Percentiles rank a stretch among this genome's conserved stretches.
Conservation (phyloP, 257 asterid genomes). For the Solanum neorickii region DNA sequence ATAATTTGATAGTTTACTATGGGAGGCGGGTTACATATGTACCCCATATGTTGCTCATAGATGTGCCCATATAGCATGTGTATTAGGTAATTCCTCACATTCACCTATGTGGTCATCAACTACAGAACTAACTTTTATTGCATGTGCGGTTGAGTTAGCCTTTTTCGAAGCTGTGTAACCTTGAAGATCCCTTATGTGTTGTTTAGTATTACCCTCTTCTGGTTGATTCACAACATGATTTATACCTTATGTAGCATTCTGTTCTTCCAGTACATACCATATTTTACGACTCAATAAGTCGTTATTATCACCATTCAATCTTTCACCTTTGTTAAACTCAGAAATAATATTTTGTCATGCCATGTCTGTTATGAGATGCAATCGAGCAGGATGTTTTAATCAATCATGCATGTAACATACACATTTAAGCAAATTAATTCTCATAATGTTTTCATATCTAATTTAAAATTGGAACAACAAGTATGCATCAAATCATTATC, state of each 20-base stretch:
- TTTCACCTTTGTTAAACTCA: background rate
- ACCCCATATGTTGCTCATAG: background rate
- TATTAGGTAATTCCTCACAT: background rate
- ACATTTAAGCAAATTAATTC: background rate
- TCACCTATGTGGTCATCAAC: background rate
- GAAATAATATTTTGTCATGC: background rate
- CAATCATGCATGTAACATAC: background rate
- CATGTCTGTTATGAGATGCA: background rate
- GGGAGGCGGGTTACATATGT: background rate
- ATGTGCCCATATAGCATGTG: background rate
- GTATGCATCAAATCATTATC: background rate
- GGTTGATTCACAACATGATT: too few species aligned
- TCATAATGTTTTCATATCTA: background rate
- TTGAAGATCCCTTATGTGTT: too few species aligned
- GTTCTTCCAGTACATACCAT: background rate
- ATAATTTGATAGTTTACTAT: too few species aligned
- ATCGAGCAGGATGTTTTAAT: background rate
- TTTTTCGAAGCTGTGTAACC: background rate
- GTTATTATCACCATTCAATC: background rate
- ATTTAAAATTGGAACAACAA: too few species aligned
- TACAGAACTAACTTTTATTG: too few species aligned
- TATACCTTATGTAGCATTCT: too few species aligned
- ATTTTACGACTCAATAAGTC: background rate
- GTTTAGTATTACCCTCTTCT: background rate
- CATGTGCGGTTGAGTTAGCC: background rate